A percentile compares a stretch with the other conserved stretches of the same genome.
Conservation (phyloP, 2,329 filamentous ascomycete species). For the Penicillium freii region DNA sequence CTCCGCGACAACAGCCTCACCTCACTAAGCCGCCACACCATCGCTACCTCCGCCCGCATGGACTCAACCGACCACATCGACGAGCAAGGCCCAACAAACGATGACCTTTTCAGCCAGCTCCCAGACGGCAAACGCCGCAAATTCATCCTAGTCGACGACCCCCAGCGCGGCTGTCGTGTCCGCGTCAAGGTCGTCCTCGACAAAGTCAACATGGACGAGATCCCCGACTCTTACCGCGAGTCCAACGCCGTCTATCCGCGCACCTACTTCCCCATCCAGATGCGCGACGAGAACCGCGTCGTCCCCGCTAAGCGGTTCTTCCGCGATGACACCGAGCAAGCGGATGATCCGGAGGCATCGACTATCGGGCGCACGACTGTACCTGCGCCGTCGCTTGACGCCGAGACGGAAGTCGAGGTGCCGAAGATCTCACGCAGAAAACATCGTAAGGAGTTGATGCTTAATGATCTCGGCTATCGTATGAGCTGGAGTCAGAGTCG, state of each 20-base stretch:
- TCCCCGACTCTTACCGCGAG: conserved; percentile 92
- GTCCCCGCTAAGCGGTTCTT: conserved; percentile 74
- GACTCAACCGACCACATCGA: conserved; percentile 25
- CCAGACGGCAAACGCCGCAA: conserved; percentile 90
- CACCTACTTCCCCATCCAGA: conserved; percentile 88
- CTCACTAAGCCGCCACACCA: conserved; percentile 34
- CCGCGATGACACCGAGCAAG: conserved; percentile 64
- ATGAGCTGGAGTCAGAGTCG: conserved; percentile 97
- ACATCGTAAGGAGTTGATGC: conserved; percentile 76
- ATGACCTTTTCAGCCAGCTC: conserved; percentile 79
- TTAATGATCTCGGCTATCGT: conserved; percentile 90
- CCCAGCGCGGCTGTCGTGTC: conserved; percentile 73
- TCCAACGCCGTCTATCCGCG: conserved; percentile 85
- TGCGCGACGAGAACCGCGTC: conserved; percentile 74
- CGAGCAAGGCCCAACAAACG: conserved; percentile 45
- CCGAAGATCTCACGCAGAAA: conserved; percentile 69
- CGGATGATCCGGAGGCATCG: conserved; percentile 38
- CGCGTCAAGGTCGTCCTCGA: conserved; percentile 92
- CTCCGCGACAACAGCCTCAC: conserved; percentile 57
- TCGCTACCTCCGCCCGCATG: conserved; percentile 35
- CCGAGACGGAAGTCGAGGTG: conserved; percentile 72
- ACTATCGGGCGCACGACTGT: conserved; percentile 52
- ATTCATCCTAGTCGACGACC: conserved; percentile 93
- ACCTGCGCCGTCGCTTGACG: conserved; percentile 61
- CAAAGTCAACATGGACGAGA: conserved; percentile 88